These are phyloP conservation scores for Inga leiocalycina DNA, from an alignment of 306 rosid genomes.

Conservation along the genomic window DNA sequence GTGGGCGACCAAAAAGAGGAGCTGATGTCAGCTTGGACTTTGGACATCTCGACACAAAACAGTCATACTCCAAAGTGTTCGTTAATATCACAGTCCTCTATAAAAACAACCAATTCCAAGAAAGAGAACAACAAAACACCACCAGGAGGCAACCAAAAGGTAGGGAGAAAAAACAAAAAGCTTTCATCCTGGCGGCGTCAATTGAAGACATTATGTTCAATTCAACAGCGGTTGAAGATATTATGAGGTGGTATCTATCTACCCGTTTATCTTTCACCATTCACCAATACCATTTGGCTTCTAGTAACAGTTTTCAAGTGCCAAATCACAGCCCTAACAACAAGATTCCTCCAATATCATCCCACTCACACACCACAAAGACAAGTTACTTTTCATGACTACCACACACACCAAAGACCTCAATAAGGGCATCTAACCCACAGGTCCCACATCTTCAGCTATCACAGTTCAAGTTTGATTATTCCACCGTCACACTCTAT, in stretches of 20 bases:
- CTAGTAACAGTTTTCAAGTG: constrained; percentile 30
- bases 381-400: constrained; percentile 59
- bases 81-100: constrained; percentile 33
- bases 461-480: constrained; percentile 31
- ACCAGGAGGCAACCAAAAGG: constrained; percentile 18
- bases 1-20: constrained; percentile 31
- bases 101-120: constrained; percentile 15
- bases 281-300: constrained; percentile 33
- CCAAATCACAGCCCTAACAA: constrained; percentile 51
- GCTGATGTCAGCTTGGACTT: constrained; percentile 43
- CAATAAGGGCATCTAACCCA: constrained; percentile 61
- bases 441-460: constrained; percentile 66
- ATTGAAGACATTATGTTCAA: not conserved
- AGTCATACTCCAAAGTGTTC: constrained; percentile 14
- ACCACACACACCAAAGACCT: constrained; percentile 51
- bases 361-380: constrained; percentile 61
- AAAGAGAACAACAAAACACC: constrained; percentile 31
- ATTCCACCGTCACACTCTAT: not conserved
- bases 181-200: not conserved
- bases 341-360: constrained; percentile 60
- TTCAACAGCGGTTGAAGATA: constrained; percentile 43
- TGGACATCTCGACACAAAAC: constrained; percentile 34
- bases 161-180: not conserved
- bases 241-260: constrained; percentile 32
- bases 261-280: not conserved